A percentile compares a stretch with the other conserved stretches of the same genome.
Conservation (phyloP, 192 early-diverging fungal genomes). For the Podila epicladia region DNA sequence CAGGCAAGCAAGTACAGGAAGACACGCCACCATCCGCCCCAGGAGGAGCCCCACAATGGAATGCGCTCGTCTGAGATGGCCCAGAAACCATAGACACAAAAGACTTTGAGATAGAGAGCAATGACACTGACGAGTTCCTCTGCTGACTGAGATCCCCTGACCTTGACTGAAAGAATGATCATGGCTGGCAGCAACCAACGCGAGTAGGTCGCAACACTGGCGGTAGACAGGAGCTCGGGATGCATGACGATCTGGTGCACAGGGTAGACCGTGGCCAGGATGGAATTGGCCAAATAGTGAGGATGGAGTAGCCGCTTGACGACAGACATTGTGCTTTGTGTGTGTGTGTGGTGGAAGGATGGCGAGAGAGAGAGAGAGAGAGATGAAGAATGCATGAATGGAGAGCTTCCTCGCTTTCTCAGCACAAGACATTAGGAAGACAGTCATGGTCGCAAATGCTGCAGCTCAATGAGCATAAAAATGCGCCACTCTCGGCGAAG, state of each 20-base stretch:
- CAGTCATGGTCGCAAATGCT: background rate
- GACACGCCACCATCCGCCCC: constrained; percentile 52
- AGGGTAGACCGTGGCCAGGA: constrained; percentile 26
- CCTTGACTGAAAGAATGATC: constrained; percentile 23
- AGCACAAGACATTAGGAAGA: background rate
- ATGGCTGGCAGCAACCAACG: constrained; percentile 29
- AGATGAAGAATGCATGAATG: background rate
- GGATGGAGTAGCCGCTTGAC: constrained; percentile 53
- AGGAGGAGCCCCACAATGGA: constrained; percentile 8
- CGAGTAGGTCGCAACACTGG: constrained; percentile 19
- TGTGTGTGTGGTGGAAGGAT: background rate
- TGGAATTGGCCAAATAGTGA: constrained; percentile 51
- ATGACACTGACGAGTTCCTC: constrained; percentile 60
- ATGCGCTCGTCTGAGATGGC: constrained; percentile 9
- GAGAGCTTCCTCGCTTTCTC: background rate
- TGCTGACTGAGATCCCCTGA: constrained; percentile 50
- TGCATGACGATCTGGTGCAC: constrained; percentile 31
- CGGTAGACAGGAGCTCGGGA: constrained; percentile 16
- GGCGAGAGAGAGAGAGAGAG: background rate
- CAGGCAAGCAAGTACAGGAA: constrained; percentile 46
- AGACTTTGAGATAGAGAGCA: constrained; percentile 57
- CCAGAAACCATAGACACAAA: constrained; percentile 50
- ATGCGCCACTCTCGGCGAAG: no score
- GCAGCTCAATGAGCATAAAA: no score
- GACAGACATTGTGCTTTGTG: constrained; percentile 32